These are phyloP conservation scores for Cynara cardunculus DNA, from an alignment of 129 eudicot species.

Conservation along the genomic window DNA sequence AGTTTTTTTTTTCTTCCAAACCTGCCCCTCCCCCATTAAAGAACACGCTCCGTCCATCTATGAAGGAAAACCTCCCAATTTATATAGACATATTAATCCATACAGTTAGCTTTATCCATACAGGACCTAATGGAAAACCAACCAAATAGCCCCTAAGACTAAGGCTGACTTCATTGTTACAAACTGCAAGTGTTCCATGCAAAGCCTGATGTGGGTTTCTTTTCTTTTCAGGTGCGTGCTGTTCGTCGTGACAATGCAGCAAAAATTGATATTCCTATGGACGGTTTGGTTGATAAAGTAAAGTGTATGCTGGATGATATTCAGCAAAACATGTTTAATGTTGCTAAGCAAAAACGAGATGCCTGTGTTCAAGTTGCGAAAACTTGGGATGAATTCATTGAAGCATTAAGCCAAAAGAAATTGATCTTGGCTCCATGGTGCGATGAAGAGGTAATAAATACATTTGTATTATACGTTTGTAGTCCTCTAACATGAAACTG, in stretches of 20 bases:
- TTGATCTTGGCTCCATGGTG: constrained; percentile 92
- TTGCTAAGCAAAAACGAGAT: constrained; percentile 72
- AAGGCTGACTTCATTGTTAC: not conserved
- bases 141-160: too few relatives aligned
- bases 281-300: constrained; percentile 48
- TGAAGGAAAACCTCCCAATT: too few relatives aligned
- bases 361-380: constrained; percentile 59
- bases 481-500: not conserved
- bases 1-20: too few relatives aligned
- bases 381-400: constrained; percentile 79
- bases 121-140: too few relatives aligned
- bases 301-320: constrained; percentile 44
- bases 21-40: too few relatives aligned
- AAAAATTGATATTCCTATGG: constrained; percentile 63
- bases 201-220: not conserved
- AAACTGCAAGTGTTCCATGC: not conserved
- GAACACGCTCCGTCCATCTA: too few relatives aligned
- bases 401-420: constrained; percentile 63
- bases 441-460: constrained; percentile 54
- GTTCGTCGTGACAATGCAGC: constrained; percentile 73
- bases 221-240: constrained; percentile 56
- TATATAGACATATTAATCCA: too few relatives aligned
- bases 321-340: constrained; percentile 60
- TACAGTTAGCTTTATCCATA: too few relatives aligned
- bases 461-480: not conserved